Evolutionary conservation across 1,284 basidiomycete genomes (phyloP), one percentile per base, ranked within the genome.

Genomic region (Prillingera fragicola): DNA sequence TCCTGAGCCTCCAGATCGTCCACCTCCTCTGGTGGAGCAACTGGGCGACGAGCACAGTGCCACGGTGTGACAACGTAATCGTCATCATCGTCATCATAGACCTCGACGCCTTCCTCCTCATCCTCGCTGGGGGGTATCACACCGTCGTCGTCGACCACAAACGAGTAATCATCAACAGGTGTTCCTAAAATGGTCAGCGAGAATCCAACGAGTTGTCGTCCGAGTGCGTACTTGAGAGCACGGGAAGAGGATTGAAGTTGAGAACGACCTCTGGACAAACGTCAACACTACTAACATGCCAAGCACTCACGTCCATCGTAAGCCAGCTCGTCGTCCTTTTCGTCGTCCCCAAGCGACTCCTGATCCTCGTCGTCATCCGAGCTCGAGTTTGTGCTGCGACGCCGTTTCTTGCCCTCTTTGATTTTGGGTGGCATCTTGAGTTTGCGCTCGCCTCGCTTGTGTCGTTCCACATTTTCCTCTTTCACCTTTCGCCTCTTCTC

Each of bases 241-340:
- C 10, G 18, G 56, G 55, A 0, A 66, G 53, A 0, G 64, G 59
- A 29, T 64, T 57, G 46, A 58, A 62, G 5, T 29, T 25, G 0
- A 67, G 50, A 4, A 54, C 45, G 15, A 56, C 38, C 56, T 62
- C 59, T 58, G 23, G 17, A 3, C 2, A 15, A 3, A 12, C n/a
- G 8, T 41, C 12, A 41, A 24, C 29, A 12, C 8, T n/a, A 2
- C 9, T 27, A 14, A 15, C 8, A 9, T 33, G 15, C 2, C 13
- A 6, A 15, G 8, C 6, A 59, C 63, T 57, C 40, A 66, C 63
- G 60, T 5, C 62, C 62, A 49, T 66, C 60, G 37, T 61, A 61
- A 4, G 6, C 8, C 17, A 61, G 33, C 5, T 59, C 41, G 10
- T 48, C 43, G 10, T 54, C 35, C 17, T 27, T 15, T 22, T 14